Evolutionary conservation across 2,329 filamentous ascomycete species (phyloP).

Genomic region (Chrysoporthe cubensis): DNA sequence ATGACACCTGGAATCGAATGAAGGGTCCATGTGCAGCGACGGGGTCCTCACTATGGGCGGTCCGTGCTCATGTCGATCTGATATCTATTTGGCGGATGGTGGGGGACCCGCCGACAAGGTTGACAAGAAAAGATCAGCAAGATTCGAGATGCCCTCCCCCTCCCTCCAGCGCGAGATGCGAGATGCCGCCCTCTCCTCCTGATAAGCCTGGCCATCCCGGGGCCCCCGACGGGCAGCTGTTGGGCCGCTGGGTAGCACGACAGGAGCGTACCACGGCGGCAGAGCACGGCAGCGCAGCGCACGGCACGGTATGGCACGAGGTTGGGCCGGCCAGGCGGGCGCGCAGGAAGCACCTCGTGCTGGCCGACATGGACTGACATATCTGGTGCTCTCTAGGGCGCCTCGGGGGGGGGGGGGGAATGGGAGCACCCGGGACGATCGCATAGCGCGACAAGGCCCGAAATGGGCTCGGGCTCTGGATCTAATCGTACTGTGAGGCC

Average conservation of each 20-base stretch:
- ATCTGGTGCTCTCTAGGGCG: not conserved
- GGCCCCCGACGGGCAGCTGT: not conserved
- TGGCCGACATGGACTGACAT: not conserved
- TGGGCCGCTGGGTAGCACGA: not conserved
- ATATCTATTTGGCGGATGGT: not conserved
- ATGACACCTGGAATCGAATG: not conserved
- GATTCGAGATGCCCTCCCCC: not conserved
- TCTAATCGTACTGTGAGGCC: not conserved
- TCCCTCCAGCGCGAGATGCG: too few species aligned
- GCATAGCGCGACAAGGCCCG: constrained; percentile 7
- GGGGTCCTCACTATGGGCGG: constrained; percentile 6
- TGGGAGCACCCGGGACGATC: not conserved
- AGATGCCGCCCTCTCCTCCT: too few species aligned
- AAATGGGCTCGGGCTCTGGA: not conserved
- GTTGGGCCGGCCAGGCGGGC: not conserved
- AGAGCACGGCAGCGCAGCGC: not conserved
- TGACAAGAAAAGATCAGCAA: constrained; percentile 4
- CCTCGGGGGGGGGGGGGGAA: not conserved
- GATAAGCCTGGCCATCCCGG: not conserved
- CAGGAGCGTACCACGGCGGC: not conserved
- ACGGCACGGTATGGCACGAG: not conserved
- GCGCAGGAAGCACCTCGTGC: not conserved
- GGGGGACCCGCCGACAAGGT: constrained; percentile 4
- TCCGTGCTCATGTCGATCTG: constrained; percentile 14
- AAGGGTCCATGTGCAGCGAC: constrained; percentile 13